Conservation (phyloP, 164 flowering plant genomes). For the grape (Vitis vinifera) region ASM3070453v1 NC_081812.1:18822001-18822500, state of each 20-base stretch:
- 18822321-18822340: slow-evolving; percentile 29
- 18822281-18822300: slow-evolving; percentile 48
- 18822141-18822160: not conserved
- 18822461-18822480: too few relatives aligned
- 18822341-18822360: slow-evolving; percentile 56
- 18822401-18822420: not conserved
- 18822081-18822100: not conserved
- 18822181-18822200: not conserved
- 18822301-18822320: slow-evolving; percentile 52
- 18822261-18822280: slow-evolving; percentile 40
- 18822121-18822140: too few relatives aligned
- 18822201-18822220: slow-evolving; percentile 5
- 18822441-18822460: too few relatives aligned
- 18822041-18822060: not conserved
- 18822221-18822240: slow-evolving; percentile 12
- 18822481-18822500: too few relatives aligned
- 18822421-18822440: not conserved
- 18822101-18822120: too few relatives aligned
- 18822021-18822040: too few relatives aligned
- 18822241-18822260: slow-evolving; percentile 40
- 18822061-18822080: not conserved
- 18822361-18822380: slow-evolving; percentile 53
- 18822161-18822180: not conserved
- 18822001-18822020: too few relatives aligned
- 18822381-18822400: not conserved